Percentiles rank a stretch among this genome's conserved stretches.
These are phyloP conservation scores for Oenanthe javanica DNA, from an alignment of 140 eudicot species.

Conservation along the genomic window DNA sequence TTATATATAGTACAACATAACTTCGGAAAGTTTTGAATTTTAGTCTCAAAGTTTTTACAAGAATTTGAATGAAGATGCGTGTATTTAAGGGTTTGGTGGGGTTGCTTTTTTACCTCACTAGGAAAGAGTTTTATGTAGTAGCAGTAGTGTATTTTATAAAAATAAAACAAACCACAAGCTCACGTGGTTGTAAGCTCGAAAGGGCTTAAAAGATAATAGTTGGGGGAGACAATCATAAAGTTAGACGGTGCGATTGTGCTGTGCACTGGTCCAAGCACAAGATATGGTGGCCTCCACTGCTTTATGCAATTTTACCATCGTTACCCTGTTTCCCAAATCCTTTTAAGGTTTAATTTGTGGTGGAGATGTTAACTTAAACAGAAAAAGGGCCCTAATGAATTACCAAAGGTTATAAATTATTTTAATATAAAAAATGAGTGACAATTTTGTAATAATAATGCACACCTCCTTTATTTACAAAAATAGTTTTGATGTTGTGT, in stretches of 20 bases:
- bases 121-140: neutral
- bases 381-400: too few species aligned
- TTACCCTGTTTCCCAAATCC: too few species aligned
- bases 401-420: too few species aligned
- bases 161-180: neutral
- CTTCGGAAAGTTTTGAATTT: neutral
- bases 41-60: neutral
- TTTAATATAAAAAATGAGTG: too few species aligned
- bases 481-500: too few species aligned
- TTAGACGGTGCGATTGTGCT: conserved; percentile 2
- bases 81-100: neutral
- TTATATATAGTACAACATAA: neutral
- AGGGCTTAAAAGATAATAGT: neutral
- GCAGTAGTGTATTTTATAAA: neutral
- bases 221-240: conserved; percentile 10
- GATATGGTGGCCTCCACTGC: neutral
- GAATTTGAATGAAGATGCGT: neutral
- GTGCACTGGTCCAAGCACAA: neutral
- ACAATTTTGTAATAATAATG: too few species aligned
- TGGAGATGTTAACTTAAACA: too few species aligned
- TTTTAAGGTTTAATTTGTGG: too few species aligned
- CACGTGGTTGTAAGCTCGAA: conserved; percentile 2
- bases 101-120: neutral
- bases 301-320: too few species aligned
- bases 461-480: too few species aligned